Conservation (phyloP, 192 early-diverging fungal genomes). For the Diversispora epigaea region DNA sequence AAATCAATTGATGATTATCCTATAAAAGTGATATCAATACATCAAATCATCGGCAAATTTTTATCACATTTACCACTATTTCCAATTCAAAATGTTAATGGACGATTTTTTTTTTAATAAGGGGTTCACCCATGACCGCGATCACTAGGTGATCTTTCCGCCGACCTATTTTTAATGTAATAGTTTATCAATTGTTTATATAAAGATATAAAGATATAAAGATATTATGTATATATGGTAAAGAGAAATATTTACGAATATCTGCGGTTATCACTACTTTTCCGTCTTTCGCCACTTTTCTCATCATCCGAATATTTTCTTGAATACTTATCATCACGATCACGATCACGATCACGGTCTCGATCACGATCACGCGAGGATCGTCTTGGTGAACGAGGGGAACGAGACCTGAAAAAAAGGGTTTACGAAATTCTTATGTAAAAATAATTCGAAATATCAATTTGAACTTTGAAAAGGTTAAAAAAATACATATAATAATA, state of each 20-base stretch:
- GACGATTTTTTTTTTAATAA: neutral
- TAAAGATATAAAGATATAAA: neutral
- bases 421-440: too few species aligned
- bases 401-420: conserved; percentile 18
- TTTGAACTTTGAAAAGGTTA: conserved; percentile 5
- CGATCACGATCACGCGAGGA: neutral
- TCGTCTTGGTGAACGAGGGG: conserved; percentile 17
- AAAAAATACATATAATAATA: conserved; percentile 24
- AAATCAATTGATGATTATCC: too few species aligned
- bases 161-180: neutral
- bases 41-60: too few species aligned
- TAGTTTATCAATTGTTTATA: neutral
- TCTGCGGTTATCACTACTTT: conserved; percentile 14
- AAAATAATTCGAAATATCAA: too few species aligned
- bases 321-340: conserved; percentile 18
- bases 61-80: neutral
- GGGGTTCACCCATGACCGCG: neutral
- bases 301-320: conserved; percentile 20
- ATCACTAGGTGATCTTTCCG: conserved; percentile 21
- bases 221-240: neutral
- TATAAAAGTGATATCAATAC: too few species aligned
- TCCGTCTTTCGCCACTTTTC: neutral
- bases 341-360: conserved; percentile 1
- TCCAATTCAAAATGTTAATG: neutral
- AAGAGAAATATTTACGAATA: conserved; percentile 11